Percentiles rank a stretch among this genome's conserved stretches.
Evolutionary conservation across 2,329 filamentous ascomycete genomes (phyloP).

Genomic region (Calonectria multiphialidica): DNA sequence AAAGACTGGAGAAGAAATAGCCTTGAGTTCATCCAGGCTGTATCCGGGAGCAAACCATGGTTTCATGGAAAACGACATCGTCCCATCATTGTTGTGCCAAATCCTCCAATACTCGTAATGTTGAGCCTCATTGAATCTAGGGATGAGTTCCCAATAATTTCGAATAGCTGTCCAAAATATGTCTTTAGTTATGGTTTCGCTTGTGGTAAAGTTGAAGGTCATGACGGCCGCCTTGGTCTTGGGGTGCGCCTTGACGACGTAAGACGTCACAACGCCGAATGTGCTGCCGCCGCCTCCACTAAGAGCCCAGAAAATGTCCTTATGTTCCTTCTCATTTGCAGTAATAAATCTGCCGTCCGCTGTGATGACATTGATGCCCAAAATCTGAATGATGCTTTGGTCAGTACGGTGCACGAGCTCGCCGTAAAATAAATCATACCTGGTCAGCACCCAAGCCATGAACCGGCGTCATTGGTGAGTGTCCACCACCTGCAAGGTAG

Average conservation of each 20-base stretch:
- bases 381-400: not conserved
- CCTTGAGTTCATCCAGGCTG: not conserved
- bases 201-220: not conserved
- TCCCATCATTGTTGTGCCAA: not conserved
- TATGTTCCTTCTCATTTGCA: not conserved
- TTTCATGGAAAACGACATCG: not conserved
- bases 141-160: not conserved
- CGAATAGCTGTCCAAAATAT: not conserved
- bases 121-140: not conserved
- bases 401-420: not conserved
- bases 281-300: not conserved
- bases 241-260: not conserved
- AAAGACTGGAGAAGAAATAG: not conserved
- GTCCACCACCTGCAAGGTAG: not conserved
- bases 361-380: not conserved
- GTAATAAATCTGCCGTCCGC: not conserved
- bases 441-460: not conserved
- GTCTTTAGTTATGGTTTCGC: not conserved
- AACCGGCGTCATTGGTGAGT: not conserved
- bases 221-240: not conserved
- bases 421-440: not conserved
- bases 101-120: not conserved
- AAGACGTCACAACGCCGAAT: not conserved
- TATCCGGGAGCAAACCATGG: slow-evolving; percentile 1
- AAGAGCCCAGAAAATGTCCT: not conserved